Evolutionary conservation across 129 eudicot genomes (phyloP).

Genomic region (Mikania micrantha): DNA sequence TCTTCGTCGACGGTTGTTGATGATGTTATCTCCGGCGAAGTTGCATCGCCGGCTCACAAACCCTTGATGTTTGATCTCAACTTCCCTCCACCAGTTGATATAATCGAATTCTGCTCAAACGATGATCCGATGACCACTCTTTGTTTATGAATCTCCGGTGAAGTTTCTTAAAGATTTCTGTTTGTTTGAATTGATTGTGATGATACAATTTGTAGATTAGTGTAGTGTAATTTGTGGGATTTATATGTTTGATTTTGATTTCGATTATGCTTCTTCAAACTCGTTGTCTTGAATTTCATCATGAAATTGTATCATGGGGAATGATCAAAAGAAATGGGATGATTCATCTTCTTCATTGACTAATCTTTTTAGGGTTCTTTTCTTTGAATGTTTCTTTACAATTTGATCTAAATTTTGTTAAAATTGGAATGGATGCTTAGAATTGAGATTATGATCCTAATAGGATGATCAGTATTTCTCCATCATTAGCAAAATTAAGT

Average conservation of each 20-base stretch:
- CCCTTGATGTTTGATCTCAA: conserved; percentile 6
- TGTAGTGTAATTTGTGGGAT: not conserved
- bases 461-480: not conserved
- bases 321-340: not conserved
- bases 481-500: no score
- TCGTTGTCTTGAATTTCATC: no score
- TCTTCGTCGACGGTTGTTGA: conserved; percentile 20
- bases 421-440: no score
- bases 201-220: not conserved
- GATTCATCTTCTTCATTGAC: not conserved
- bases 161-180: not conserved
- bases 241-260: not conserved
- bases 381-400: not conserved
- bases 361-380: not conserved
- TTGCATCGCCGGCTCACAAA: not conserved
- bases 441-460: no score
- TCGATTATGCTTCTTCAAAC: no score
- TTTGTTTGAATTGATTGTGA: not conserved
- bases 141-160: conserved; percentile 16
- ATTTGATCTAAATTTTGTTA: not conserved
- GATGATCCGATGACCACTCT: conserved; percentile 12
- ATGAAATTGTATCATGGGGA: no score
- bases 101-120: not conserved
- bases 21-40: conserved; percentile 15
- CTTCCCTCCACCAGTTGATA: not conserved